A percentile compares a stretch with the other conserved stretches of the same genome.
Evolutionary conservation across 352 stramenopile genomes (phyloP).

Genomic region (Phytophthora ramorum): DNA sequence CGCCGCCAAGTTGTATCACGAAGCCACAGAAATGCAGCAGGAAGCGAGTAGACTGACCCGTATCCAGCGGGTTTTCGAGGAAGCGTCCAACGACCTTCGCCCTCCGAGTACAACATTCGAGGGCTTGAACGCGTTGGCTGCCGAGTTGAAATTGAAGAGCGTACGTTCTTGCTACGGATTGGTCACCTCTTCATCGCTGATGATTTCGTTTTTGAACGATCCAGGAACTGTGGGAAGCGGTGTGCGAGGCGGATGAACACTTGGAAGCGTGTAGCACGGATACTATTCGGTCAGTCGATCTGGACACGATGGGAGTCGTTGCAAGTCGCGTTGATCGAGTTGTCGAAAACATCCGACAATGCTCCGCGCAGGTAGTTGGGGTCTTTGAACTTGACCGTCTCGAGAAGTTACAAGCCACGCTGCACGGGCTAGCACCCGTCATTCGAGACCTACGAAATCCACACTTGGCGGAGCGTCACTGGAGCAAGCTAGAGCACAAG

Average conservation of each 20-base stretch:
- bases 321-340: slow-evolving; percentile 30
- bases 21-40: slow-evolving; percentile 35
- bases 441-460: slow-evolving; percentile 73
- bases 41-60: slow-evolving; percentile 39
- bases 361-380: slow-evolving; percentile 2
- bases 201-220: slow-evolving; percentile 2
- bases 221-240: slow-evolving; percentile 63
- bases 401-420: slow-evolving; percentile 40
- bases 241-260: slow-evolving; percentile 59
- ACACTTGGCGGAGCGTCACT: slow-evolving; percentile 65
- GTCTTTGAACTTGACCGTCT: slow-evolving; percentile 47
- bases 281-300: slow-evolving; percentile 52
- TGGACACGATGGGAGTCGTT: slow-evolving; percentile 42
- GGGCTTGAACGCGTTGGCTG: slow-evolving; percentile 41
- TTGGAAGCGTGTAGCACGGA: slow-evolving; percentile 41
- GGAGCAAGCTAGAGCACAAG: slow-evolving; percentile 79
- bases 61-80: slow-evolving; percentile 51
- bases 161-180: slow-evolving; percentile 22
- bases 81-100: slow-evolving; percentile 40
- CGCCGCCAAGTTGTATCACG: slow-evolving; percentile 32
- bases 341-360: slow-evolving; percentile 30
- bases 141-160: slow-evolving; percentile 59
- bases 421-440: slow-evolving; percentile 57
- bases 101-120: slow-evolving; percentile 44
- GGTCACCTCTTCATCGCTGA: background rate